Conservation (phyloP, 495 filamentous ascomycete genomes). For the Penicillium steckii region DNA sequence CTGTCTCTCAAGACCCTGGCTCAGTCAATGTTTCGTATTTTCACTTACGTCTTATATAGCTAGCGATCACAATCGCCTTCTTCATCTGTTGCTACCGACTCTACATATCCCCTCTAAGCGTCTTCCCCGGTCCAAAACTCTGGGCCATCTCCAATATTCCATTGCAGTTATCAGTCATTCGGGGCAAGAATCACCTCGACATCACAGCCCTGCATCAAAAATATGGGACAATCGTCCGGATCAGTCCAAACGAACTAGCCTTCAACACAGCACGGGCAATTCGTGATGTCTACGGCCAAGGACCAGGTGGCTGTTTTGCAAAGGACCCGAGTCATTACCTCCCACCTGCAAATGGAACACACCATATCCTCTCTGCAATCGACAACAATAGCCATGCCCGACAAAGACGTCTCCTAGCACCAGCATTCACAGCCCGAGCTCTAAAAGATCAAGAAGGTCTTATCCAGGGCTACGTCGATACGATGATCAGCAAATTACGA, state of each 20-base stretch:
- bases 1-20: background rate
- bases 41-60: slow-evolving; percentile 2
- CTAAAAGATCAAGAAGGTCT: slow-evolving; percentile 37
- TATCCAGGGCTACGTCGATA: slow-evolving; percentile 38
- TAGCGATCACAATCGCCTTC: slow-evolving; percentile 9
- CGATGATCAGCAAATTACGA: slow-evolving; percentile 34
- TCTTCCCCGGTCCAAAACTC: slow-evolving; percentile 50
- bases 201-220: slow-evolving; percentile 27
- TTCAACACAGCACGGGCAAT: slow-evolving; percentile 54
- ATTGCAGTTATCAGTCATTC: slow-evolving; percentile 22
- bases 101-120: slow-evolving; percentile 47
- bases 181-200: slow-evolving; percentile 22
- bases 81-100: slow-evolving; percentile 45
- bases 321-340: slow-evolving; percentile 25
- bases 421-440: slow-evolving; percentile 48
- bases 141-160: slow-evolving; percentile 43
- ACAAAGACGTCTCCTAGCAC: slow-evolving; percentile 38
- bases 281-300: slow-evolving; percentile 57
- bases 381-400: slow-evolving; percentile 32
- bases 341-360: slow-evolving; percentile 21
- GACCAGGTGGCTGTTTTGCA: slow-evolving; percentile 31
- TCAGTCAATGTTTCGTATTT: background rate
- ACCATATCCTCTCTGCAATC: slow-evolving; percentile 19
- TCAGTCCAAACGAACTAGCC: slow-evolving; percentile 54
- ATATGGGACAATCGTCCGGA: slow-evolving; percentile 52